A percentile compares a stretch with the other conserved stretches of the same genome.
Evolutionary conservation across 192 early-diverging fungal genomes (phyloP).

Genomic region (Phlyctochytrium bullatum): DNA sequence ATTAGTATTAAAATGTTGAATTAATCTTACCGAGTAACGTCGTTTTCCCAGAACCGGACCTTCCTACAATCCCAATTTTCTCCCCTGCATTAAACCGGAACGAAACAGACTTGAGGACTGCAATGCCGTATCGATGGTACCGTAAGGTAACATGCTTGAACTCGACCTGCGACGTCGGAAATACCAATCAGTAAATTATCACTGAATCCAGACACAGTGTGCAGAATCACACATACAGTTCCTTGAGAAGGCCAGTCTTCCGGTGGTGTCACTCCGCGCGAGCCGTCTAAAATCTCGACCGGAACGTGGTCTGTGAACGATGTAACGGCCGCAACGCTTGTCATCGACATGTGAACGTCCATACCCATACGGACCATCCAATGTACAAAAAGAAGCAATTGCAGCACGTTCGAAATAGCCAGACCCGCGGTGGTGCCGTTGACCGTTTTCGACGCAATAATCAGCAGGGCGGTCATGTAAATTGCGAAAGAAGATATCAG

Average conservation of each 20-base stretch:
- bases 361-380: constrained; percentile 56
- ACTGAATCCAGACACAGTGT: constrained; percentile 4
- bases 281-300: constrained; percentile 19
- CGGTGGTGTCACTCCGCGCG: constrained; percentile 30
- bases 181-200: no score
- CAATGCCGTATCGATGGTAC: constrained; percentile 62
- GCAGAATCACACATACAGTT: constrained; percentile 22
- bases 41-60: constrained; percentile 79
- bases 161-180: no score
- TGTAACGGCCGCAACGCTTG: constrained; percentile 55
- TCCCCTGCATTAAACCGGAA: constrained; percentile 66
- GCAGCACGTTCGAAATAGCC: constrained; percentile 63
- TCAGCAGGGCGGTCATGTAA: constrained; percentile 56
- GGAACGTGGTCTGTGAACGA: constrained; percentile 49
- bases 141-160: constrained; percentile 67
- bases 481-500: constrained; percentile 62
- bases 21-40: constrained; percentile 60
- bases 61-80: constrained; percentile 90
- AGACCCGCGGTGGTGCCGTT: constrained; percentile 49
- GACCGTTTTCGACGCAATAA: constrained; percentile 21
- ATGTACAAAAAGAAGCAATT: constrained; percentile 67
- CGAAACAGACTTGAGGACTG: constrained; percentile 73
- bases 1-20: constrained; percentile 23
- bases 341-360: constrained; percentile 61
- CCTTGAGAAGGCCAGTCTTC: constrained; percentile 48